Percentiles rank a stretch among this genome's conserved stretches.
Evolutionary conservation across 257 asterid species (phyloP).

Genomic region (Solanum medicagineum): DNA sequence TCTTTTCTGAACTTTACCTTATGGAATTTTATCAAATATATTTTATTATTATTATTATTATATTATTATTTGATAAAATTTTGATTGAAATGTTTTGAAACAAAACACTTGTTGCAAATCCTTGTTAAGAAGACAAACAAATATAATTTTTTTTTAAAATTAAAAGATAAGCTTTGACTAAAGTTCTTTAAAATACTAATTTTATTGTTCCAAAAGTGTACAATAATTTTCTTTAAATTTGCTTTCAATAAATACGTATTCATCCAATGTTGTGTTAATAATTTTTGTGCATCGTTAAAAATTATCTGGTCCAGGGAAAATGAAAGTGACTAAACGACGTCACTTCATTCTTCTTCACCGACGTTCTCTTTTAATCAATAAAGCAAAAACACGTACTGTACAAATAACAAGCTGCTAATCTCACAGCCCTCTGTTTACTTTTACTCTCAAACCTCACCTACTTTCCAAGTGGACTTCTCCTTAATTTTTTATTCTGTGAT

Average conservation of each 20-base stretch:
- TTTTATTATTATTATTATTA: too few species aligned
- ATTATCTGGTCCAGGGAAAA: not conserved
- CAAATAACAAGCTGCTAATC: not conserved
- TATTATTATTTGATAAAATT: too few species aligned
- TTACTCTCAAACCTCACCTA: not conserved
- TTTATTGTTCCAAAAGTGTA: not conserved
- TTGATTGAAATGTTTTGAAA: too few species aligned
- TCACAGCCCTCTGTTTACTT: not conserved
- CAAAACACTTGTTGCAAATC: too few species aligned
- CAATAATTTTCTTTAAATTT: not conserved
- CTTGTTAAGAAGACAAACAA: too few species aligned
- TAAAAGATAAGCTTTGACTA: not conserved
- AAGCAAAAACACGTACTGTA: not conserved
- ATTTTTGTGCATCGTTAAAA: not conserved
- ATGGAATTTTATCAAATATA: too few species aligned
- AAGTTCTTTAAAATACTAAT: not conserved
- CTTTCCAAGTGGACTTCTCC: not conserved
- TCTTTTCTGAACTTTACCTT: too few species aligned
- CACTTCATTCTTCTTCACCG: not conserved
- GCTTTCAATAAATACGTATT: not conserved
- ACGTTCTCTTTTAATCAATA: not conserved
- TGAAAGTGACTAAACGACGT: not conserved
- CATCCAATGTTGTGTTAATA: not conserved
- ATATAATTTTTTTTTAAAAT: too few species aligned
- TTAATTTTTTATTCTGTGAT: too few species aligned